Conservation (phyloP, 2,329 filamentous ascomycete genomes). For the Aspergillus japonicus region DNA sequence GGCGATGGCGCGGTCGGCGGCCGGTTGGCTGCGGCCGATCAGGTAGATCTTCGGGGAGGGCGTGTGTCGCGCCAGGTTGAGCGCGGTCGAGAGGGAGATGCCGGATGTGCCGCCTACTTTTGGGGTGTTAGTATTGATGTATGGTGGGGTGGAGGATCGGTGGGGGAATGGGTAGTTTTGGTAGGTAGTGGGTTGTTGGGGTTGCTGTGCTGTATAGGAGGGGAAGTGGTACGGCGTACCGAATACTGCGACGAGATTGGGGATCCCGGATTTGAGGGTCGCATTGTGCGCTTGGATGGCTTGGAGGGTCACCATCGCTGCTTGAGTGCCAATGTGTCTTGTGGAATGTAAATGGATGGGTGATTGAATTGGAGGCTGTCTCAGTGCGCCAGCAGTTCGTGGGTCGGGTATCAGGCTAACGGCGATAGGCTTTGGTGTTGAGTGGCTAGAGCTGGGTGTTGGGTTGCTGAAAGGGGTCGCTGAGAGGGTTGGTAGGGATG, state of each 20-base stretch:
- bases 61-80: conserved; percentile 46
- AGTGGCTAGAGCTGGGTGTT: no score
- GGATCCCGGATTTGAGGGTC: conserved; percentile 6
- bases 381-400: no score
- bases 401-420: no score
- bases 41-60: conserved; percentile 51
- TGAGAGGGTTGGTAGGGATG: no score
- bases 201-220: no score
- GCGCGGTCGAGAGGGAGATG: conserved; percentile 52
- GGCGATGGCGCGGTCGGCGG: conserved; percentile 45
- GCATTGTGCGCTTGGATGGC: conserved; percentile 21
- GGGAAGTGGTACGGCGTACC: neutral
- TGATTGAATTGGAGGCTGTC: neutral
- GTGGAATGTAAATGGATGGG: neutral
- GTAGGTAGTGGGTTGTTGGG: no score
- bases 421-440: no score
- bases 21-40: conserved; percentile 44
- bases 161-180: no score
- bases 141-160: neutral
- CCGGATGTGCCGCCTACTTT: conserved; percentile 53
- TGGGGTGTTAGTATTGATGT: neutral
- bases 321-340: no score
- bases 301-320: conserved; percentile 20
- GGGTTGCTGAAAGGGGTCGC: no score
- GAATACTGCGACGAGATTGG: conserved; percentile 8